Percentiles rank a stretch among this genome's conserved stretches.
These are phyloP conservation scores for Boehmeria nivea DNA, from an alignment of 306 rosid species.

Conservation along the genomic window DNA sequence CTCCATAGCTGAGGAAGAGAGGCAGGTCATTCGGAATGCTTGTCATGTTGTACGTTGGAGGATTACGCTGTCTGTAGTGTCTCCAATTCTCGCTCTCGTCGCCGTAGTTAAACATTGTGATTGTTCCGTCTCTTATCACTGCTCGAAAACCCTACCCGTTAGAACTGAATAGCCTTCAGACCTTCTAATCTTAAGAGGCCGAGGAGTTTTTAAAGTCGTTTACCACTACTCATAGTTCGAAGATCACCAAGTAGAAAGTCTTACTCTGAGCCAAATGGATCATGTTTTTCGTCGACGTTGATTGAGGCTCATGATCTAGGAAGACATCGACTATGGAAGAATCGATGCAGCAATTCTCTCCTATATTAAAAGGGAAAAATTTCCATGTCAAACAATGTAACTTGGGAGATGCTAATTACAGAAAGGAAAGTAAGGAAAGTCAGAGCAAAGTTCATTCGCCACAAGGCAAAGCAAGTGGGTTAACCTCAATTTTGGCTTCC, in stretches of 20 bases:
- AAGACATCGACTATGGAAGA: slow-evolving; percentile 56
- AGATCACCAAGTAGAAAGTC: slow-evolving; percentile 11
- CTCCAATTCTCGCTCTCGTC: slow-evolving; percentile 18
- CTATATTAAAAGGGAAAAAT: slow-evolving; percentile 27
- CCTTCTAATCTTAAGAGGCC: too few relatives aligned
- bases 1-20: slow-evolving; percentile 33
- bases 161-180: too few relatives aligned
- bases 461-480: too few relatives aligned
- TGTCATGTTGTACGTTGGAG: slow-evolving; percentile 24
- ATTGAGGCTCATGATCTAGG: slow-evolving; percentile 81
- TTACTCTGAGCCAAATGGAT: slow-evolving; percentile 83
- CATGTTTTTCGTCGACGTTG: slow-evolving; percentile 85
- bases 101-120: slow-evolving; percentile 23
- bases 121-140: slow-evolving; percentile 28
- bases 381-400: neutral
- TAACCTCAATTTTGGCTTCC: too few relatives aligned
- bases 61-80: slow-evolving; percentile 25
- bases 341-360: slow-evolving; percentile 55
- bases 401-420: too few relatives aligned
- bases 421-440: neutral
- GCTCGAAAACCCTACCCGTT: too few relatives aligned
- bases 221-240: too few relatives aligned
- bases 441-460: too few relatives aligned
- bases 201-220: too few relatives aligned
- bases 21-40: slow-evolving; percentile 27